Base-by-base conservation (phyloP, 495 filamentous ascomycete genomes). In the Neurospora sp. region DNA sequence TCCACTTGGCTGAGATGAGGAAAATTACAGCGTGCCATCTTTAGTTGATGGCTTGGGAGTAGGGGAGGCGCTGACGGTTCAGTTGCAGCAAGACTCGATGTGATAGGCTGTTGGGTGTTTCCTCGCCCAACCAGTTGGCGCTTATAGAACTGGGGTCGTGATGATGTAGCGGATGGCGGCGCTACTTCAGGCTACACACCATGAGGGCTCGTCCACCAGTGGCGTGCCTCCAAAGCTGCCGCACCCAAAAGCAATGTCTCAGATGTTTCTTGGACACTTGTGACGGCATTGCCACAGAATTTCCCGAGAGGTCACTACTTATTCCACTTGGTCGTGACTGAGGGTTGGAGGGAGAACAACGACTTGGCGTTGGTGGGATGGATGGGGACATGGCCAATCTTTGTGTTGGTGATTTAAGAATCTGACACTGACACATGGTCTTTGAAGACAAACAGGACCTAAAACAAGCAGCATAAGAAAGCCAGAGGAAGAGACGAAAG, bases 221-320 rank as follows among this genome's bases (percentile, higher is more conserved):
- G 71, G 75, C 77, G 81, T 83, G 79, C 75, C 81, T 83, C 75
- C 78, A 75, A 77, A 73, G 79, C 76, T 79, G 78, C 80, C 81
- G 81, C 78, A 81, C 78, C 80, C 81, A 82, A 78, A 82, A 79
- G 80, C 79, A 79, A 78, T 85, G 84, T 85, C 84, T 84, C 84
- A 81, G 79, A 78, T 77, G 79, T 81, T 83, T 81, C 82, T 81
- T 84, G 82, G 75, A 78, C 40, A 38, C 68, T 69, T 20, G 70
- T 73, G 72, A 76, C 75, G 73, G 79, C 83, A 78, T 82, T 79
- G 82, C 83, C 83, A 84, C 84, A 81, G 27, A 8, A 70, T 77
- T 66, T 72, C 40, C 78, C 75, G 76, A 76, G 76, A 78, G 75
- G 80, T 78, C 14, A 35, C 27, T 31, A 27, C 20, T 11, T 59